phyloP scores from a whole-genome alignment of 331 rosid species.

The Acacia concinna region DNA sequence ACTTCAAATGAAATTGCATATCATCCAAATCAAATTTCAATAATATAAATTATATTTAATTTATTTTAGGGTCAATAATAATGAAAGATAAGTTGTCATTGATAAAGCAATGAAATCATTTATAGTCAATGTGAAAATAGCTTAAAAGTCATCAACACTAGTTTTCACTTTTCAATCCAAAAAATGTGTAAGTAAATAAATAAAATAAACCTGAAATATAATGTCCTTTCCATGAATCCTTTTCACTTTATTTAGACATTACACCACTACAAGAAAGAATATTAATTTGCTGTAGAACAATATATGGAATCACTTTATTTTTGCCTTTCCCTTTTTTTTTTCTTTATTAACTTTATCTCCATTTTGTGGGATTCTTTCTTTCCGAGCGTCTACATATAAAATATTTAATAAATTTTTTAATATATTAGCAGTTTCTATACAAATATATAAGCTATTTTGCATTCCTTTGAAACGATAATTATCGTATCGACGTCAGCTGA shows the following conservation, averaged over 20 bases:
- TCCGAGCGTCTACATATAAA: not conserved
- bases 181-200: not conserved
- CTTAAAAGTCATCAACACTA: not conserved
- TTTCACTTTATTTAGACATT: not conserved
- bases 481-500: not conserved
- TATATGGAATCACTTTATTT: not conserved
- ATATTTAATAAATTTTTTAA: too few species aligned
- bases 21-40: not conserved
- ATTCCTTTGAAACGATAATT: not conserved
- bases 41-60: not conserved
- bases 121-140: not conserved
- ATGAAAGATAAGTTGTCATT: not conserved
- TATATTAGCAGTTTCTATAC: too few species aligned
- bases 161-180: not conserved
- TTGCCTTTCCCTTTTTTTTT: not conserved
- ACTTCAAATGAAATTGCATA: not conserved
- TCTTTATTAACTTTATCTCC: not conserved
- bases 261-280: constrained; percentile 19
- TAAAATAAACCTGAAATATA: not conserved
- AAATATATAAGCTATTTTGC: not conserved
- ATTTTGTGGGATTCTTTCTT: constrained; percentile 10
- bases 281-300: not conserved
- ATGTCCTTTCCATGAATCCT: not conserved
- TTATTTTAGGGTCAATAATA: not conserved
- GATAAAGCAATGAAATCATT: not conserved